phyloP scores from a whole-genome alignment of 1,284 basidiomycete species.

The Cryptococcus floricola region DNA sequence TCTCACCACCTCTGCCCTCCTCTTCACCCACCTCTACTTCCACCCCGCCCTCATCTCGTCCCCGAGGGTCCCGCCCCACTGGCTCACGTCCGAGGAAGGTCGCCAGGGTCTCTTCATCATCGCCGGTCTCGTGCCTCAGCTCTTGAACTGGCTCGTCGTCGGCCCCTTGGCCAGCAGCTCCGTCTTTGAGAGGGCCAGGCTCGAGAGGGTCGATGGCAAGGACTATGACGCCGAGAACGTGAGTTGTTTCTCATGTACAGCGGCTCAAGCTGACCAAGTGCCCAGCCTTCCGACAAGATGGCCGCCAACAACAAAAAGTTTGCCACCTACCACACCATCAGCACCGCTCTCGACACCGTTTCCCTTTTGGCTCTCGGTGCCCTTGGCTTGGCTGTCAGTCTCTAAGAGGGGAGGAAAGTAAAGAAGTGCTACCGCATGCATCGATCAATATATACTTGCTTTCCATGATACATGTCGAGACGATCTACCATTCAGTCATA shows the following conservation, averaged over 20 bases:
- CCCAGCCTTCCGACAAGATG: slow-evolving; percentile 65
- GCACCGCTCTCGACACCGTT: slow-evolving; percentile 57
- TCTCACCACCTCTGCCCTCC: slow-evolving; percentile 56
- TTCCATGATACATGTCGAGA: too few species aligned
- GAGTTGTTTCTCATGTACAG: slow-evolving; percentile 35
- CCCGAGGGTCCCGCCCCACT: slow-evolving; percentile 46
- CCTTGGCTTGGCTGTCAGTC: slow-evolving; percentile 59
- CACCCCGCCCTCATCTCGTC: slow-evolving; percentile 59
- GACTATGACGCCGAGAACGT: slow-evolving; percentile 61
- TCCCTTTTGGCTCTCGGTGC: slow-evolving; percentile 62
- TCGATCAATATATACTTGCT: too few species aligned
- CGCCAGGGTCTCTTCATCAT: slow-evolving; percentile 65
- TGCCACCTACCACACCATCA: slow-evolving; percentile 62
- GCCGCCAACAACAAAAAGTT: slow-evolving; percentile 64
- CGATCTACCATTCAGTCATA: background rate
- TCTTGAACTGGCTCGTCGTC: slow-evolving; percentile 44
- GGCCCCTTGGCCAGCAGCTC: slow-evolving; percentile 49
- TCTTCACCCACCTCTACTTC: slow-evolving; percentile 61
- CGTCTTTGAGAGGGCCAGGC: slow-evolving; percentile 66
- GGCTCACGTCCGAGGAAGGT: slow-evolving; percentile 58
- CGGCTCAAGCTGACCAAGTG: background rate
- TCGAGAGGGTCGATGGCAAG: slow-evolving; percentile 72
- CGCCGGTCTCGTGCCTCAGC: slow-evolving; percentile 55
- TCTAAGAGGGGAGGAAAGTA: slow-evolving; percentile 40
- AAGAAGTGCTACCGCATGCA: background rate